Evolutionary conservation across 75 land plant species (phyloP), one percentile per base, ranked within the genome.

Genomic region (Selaginella tamariscina): DNA sequence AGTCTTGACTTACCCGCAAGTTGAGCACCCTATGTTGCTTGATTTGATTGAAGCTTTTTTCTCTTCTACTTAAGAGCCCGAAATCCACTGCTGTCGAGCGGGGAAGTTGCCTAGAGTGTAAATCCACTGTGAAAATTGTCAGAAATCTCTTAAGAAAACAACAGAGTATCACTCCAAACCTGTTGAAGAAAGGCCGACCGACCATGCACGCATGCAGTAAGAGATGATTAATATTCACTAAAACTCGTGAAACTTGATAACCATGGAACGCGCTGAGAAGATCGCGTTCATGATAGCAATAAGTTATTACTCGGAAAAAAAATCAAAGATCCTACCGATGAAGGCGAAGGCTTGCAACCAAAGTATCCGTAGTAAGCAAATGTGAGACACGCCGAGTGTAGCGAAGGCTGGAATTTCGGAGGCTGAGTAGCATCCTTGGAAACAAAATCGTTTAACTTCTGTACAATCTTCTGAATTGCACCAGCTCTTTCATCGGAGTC

Each of bases 271-370:
- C 65, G 98, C 95, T 60, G 98, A 93, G 74, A 93, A 93, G 57
- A 93, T 89, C 29, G 95, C 76, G 77, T 93, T 92, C 97, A 92
- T 92, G 39, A 92, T 79, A 65, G 96, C 87, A 72, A 92, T 89
- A 75, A 31, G 29, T 39, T 32, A 20, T 15, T 24, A 0, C 27
- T 55, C 32, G 29, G 54, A 54, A 68, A 63, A 71, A 64, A n/a
- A 31, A 32, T 32, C 2, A 63, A 29, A 26, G 1, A 1, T 68
- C 90, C 70, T 93, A 93, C 95, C 89, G 98, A 75, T 86, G 91
- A 33, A 95, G 97, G 89, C 85, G 11, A 88, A 86, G 54, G 84
- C 95, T 68, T 89, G 98, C 75, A 93, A 69, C 72, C 97, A 92
- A 56, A 92, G 67, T 56, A 92, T 89, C 97, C 88, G 89, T 32